These are phyloP conservation scores for Clavariopsis aquatica DNA, from an alignment of 495 filamentous ascomycete species.

Conservation along the genomic window DNA sequence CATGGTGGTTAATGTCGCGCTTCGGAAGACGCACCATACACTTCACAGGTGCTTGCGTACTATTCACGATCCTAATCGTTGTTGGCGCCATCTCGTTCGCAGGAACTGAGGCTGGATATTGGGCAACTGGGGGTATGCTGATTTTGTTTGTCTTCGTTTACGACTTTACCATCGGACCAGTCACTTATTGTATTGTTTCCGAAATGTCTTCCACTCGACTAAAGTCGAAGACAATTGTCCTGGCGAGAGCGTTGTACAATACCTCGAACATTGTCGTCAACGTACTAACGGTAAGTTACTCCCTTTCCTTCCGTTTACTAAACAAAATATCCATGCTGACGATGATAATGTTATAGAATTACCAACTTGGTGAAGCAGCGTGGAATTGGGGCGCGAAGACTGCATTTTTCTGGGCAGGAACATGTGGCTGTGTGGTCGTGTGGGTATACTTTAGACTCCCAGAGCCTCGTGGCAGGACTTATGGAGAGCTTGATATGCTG, in stretches of 20 bases:
- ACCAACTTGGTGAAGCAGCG: constrained; percentile 17
- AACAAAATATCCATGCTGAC: not conserved
- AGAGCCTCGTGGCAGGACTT: constrained; percentile 77
- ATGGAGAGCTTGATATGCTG: constrained; percentile 72
- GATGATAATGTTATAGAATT: constrained; percentile 18
- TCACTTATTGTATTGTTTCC: constrained; percentile 28
- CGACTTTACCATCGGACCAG: constrained; percentile 33
- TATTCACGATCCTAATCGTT: constrained; percentile 27
- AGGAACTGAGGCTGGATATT: constrained; percentile 8
- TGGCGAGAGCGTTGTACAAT: constrained; percentile 28
- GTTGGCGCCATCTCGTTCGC: constrained; percentile 22
- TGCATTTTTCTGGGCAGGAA: constrained; percentile 31
- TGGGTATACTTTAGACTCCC: constrained; percentile 84
- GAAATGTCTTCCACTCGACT: constrained; percentile 31
- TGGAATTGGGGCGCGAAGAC: constrained; percentile 33
- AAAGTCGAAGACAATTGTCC: constrained; percentile 33
- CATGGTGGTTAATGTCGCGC: constrained; percentile 27
- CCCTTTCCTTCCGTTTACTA: not conserved
- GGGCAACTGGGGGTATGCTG: constrained; percentile 29
- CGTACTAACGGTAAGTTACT: constrained; percentile 23
- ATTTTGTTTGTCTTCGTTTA: constrained; percentile 33
- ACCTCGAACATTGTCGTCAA: constrained; percentile 28
- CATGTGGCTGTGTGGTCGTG: constrained; percentile 46
- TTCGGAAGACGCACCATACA: constrained; percentile 32
- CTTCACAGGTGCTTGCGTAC: constrained; percentile 19